Base-by-base conservation (phyloP, 2,329 filamentous ascomycete genomes). In the Drechmeria coniospora region DNA sequence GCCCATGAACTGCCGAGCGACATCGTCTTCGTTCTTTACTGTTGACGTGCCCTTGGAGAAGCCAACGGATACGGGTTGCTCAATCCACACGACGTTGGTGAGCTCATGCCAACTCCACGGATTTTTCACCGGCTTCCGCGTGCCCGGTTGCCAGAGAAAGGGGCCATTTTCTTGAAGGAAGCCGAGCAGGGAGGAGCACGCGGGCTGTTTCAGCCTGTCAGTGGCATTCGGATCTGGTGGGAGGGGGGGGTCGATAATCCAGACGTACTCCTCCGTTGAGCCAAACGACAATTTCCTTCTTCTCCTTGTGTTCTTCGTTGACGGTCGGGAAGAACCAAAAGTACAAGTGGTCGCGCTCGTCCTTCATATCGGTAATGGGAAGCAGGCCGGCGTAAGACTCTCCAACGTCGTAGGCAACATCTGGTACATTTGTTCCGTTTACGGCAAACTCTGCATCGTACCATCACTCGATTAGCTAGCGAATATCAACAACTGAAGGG, bases 101-200 rank as follows among this genome's bases (percentile, higher is more conserved):
- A 43, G 35, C 8, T 32, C 36, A 18, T 41, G 68, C 78, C 78
- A 86, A n/a, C 67, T 66, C 56, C 75, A 84, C 0, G 67, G 62
- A 44, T 84, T 84, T 24, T 58, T 53, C 0, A 72, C 59, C 0
- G 79, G 78, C 12, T 61, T 59, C 30, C 61, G 66, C 1, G 77
- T 86, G 19, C 81, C 81, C 9, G 69, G 61, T 44, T 77, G 68
- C 75, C 76, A 81, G 5, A 65, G 32, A 41, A 82, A 77, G 0
- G 79, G 76, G 0, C 81, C 79, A 40, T 83, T 86, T 40, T 87
- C 80, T 27, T 81, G 77, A 8, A 87, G 47, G 2, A 86, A 57
- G 6, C 77, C 79, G 37, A 74, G 64, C 6, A 82, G 59, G 1
- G 73, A 79, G 18, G 59, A 61, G 40, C 64, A 71, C 15, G 64